Conservation (phyloP, 1,139 yeast genomes). For the Pichia cactophila region DNA sequence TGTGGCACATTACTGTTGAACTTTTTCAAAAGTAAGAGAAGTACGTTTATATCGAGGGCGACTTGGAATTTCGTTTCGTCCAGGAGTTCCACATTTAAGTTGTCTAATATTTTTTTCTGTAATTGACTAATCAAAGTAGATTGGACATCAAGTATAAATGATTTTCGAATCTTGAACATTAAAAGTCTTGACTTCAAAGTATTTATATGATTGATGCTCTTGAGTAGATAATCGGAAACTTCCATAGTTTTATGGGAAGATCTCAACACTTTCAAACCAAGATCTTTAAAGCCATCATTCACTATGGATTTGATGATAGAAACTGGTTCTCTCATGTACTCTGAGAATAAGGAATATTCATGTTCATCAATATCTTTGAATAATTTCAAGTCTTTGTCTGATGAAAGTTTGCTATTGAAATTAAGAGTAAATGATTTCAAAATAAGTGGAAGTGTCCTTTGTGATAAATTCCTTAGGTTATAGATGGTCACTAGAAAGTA, state of each 20-base stretch:
- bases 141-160: constrained; percentile 19
- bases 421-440: constrained; percentile 40
- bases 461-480: constrained; percentile 43
- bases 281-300: constrained; percentile 34
- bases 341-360: constrained; percentile 48
- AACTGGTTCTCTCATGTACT: constrained; percentile 48
- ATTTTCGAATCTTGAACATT: constrained; percentile 16
- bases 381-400: constrained; percentile 33
- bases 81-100: constrained; percentile 13
- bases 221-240: constrained; percentile 43
- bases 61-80: constrained; percentile 23
- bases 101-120: constrained; percentile 18
- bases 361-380: constrained; percentile 39
- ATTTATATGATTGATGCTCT: constrained; percentile 44
- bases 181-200: constrained; percentile 30
- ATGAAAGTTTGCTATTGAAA: constrained; percentile 37
- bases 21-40: constrained; percentile 18
- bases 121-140: constrained; percentile 18
- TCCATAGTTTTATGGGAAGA: constrained; percentile 13
- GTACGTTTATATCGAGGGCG: constrained; percentile 21
- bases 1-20: constrained; percentile 15
- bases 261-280: background rate
- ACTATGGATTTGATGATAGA: constrained; percentile 40
- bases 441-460: constrained; percentile 39
- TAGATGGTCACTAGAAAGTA: constrained; percentile 34